Conservation (phyloP, 2,329 filamentous ascomycete species). For the Nigrospora oryzae region DNA sequence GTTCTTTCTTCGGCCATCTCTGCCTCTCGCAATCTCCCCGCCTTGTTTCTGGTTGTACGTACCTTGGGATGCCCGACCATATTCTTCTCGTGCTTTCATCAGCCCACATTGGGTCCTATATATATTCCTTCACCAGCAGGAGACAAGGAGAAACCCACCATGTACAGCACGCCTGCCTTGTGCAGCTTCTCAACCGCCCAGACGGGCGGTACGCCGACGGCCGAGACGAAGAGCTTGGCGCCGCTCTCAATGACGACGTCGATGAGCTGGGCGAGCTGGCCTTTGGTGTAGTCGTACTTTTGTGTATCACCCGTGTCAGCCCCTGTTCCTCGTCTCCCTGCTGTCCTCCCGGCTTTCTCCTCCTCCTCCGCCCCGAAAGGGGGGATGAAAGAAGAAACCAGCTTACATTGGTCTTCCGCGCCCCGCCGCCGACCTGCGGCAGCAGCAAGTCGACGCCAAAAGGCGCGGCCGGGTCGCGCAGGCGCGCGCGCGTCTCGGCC, state of each 20-base stretch:
- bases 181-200: conserved; percentile 22
- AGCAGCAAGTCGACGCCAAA: conserved; percentile 25
- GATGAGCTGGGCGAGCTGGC: conserved; percentile 18
- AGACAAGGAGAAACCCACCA: conserved; percentile 32
- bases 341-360: no score
- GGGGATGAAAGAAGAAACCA: conserved; percentile 2
- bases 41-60: conserved; percentile 79
- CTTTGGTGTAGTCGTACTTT: conserved; percentile 21
- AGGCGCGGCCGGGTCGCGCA: conserved; percentile 74
- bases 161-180: conserved; percentile 77
- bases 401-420: conserved; percentile 19
- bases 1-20: no score
- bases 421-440: conserved; percentile 21
- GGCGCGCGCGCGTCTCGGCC: conserved; percentile 76
- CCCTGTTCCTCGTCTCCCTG: no score
- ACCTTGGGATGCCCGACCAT: conserved; percentile 99
- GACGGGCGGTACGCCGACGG: conserved; percentile 20
- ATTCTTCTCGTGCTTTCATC: conserved; percentile 39
- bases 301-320: neutral
- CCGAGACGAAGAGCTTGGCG: conserved; percentile 23
- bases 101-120: no score
- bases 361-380: no score
- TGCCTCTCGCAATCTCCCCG: conserved; percentile 23
- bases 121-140: no score
- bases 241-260: conserved; percentile 22